Evolutionary conservation across 495 filamentous ascomycete genomes (phyloP).

Genomic region (Penicillium riverlandense): DNA sequence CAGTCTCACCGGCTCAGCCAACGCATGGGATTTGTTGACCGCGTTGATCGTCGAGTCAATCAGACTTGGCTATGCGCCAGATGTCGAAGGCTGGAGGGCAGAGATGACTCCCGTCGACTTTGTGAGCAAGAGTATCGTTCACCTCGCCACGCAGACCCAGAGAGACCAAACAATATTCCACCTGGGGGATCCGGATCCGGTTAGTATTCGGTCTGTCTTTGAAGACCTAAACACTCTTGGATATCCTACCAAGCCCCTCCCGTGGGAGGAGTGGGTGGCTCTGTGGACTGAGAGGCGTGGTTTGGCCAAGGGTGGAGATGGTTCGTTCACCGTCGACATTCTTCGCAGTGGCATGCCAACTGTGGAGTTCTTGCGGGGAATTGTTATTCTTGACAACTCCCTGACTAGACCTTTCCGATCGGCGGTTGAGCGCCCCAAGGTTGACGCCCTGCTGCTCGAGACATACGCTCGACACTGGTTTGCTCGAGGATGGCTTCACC

Average conservation of each 20-base stretch:
- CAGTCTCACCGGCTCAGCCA: conserved; percentile 54
- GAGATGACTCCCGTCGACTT: conserved; percentile 72
- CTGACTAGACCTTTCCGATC: conserved; percentile 47
- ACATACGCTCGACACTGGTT: conserved; percentile 66
- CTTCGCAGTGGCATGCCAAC: conserved; percentile 57
- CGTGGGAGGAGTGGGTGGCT: conserved; percentile 57
- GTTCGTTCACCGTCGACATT: conserved; percentile 48
- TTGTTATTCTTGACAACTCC: conserved; percentile 56
- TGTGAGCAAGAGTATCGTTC: conserved; percentile 56
- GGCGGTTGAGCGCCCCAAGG: conserved; percentile 51
- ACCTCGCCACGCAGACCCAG: conserved; percentile 47
- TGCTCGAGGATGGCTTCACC: conserved; percentile 57
- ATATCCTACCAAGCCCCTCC: conserved; percentile 50
- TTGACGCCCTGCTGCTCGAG: conserved; percentile 51
- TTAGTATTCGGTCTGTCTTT: conserved; percentile 49
- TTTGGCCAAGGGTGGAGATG: conserved; percentile 48
- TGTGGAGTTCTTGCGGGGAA: conserved; percentile 49
- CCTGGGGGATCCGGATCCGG: conserved; percentile 57
- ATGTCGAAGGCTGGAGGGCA: conserved; percentile 59
- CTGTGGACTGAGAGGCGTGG: conserved; percentile 56
- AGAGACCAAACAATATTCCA: conserved; percentile 53
- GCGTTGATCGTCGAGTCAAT: conserved; percentile 62
- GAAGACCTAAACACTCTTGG: conserved; percentile 50
- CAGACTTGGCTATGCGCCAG: conserved; percentile 51
- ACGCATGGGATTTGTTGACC: conserved; percentile 60